phyloP scores from a whole-genome alignment of 2,329 filamentous ascomycete species.

The Aspergillus ochraceus region DNA sequence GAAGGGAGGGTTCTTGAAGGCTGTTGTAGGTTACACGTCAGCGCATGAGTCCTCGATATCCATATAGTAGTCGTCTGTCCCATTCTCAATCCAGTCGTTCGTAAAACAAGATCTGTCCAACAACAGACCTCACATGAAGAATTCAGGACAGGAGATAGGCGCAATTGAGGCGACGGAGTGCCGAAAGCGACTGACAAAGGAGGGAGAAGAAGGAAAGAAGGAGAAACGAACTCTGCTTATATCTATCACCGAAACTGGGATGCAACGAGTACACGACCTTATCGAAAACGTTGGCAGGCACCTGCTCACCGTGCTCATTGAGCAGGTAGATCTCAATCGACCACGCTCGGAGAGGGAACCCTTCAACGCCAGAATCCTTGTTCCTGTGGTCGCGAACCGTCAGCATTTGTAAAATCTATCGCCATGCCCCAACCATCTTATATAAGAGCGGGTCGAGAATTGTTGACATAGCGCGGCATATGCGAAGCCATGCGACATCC shows the following conservation, averaged over 20 bases:
- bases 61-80: neutral
- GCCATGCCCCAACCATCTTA: neutral
- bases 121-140: neutral
- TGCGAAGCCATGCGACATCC: neutral
- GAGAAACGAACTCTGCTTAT: constrained; percentile 70
- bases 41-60: neutral
- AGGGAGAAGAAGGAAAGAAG: constrained; percentile 2
- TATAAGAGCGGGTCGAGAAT: neutral
- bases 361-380: constrained; percentile 77
- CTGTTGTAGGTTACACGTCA: constrained; percentile 45
- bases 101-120: neutral
- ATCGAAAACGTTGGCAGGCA: constrained; percentile 80
- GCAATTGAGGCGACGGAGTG: neutral
- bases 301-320: constrained; percentile 81
- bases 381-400: constrained; percentile 53
- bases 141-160: neutral
- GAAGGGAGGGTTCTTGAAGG: constrained; percentile 82
- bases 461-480: neutral
- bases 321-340: constrained; percentile 81
- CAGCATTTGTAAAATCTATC: constrained; percentile 7
- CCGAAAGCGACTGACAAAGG: neutral
- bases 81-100: neutral
- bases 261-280: constrained; percentile 93
- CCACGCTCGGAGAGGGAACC: constrained; percentile 92
- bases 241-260: constrained; percentile 81